phyloP scores from a whole-genome alignment of 768 basidiomycete genomes.

The Kwoniella dendrophila region DNA sequence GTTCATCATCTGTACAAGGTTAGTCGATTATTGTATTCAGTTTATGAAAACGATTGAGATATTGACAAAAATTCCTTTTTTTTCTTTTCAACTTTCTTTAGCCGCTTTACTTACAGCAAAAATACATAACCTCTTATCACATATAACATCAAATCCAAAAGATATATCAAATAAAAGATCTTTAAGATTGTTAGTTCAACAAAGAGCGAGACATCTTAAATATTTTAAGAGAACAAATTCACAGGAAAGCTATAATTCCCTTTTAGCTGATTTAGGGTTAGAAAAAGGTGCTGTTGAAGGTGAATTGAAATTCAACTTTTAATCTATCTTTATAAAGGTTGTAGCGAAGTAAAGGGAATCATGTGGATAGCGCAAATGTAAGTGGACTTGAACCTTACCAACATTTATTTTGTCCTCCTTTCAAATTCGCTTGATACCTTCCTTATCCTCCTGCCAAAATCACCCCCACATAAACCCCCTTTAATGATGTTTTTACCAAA shows the following conservation, averaged over 20 bases:
- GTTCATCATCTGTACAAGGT: conserved; percentile 90
- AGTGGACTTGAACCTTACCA: background rate
- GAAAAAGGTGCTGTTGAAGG: conserved; percentile 83
- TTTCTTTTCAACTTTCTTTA: conserved; percentile 51
- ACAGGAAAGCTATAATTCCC: conserved; percentile 63
- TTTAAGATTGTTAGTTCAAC: conserved; percentile 76
- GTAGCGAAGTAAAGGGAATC: too few species aligned
- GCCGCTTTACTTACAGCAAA: conserved; percentile 83
- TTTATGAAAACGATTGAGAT: too few species aligned
- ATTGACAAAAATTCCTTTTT: background rate
- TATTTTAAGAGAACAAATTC: conserved; percentile 62
- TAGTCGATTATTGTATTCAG: conserved; percentile 35
- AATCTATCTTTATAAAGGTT: too few species aligned
- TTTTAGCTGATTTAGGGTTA: conserved; percentile 74
- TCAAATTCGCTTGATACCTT: conserved; percentile 32
- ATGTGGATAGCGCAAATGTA: background rate
- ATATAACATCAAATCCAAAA: conserved; percentile 65
- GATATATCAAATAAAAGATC: conserved; percentile 75
- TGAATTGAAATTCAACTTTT: conserved; percentile 67
- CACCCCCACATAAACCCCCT: too few species aligned
- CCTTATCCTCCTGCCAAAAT: too few species aligned
- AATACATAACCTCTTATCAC: conserved; percentile 79
- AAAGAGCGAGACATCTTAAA: conserved; percentile 77
- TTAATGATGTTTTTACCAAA: conserved; percentile 47
- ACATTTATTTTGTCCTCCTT: background rate